phyloP scores from a whole-genome alignment of 768 basidiomycete species.

The Ephemerocybe angulata region DNA sequence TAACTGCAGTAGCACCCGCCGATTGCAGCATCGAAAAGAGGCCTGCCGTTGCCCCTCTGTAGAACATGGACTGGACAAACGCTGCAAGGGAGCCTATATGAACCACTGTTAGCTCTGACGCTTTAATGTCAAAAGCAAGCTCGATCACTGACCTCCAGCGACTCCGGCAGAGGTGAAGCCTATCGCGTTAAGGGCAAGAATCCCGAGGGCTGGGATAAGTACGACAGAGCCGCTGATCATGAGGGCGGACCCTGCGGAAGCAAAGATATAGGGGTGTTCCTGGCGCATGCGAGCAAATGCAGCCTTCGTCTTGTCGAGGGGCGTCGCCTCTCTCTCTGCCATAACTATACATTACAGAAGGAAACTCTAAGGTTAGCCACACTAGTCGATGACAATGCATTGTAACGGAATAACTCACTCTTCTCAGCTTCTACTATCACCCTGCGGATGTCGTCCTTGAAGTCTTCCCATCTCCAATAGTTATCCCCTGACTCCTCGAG shows the following conservation, averaged over 20 bases:
- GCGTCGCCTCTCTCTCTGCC: neutral
- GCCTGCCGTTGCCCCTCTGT: slow-evolving; percentile 4
- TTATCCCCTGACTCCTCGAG: neutral
- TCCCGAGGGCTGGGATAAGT: slow-evolving; percentile 22
- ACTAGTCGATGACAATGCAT: neutral
- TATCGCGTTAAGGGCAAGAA: slow-evolving; percentile 22
- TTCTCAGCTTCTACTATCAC: neutral
- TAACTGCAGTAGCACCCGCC: slow-evolving; percentile 1
- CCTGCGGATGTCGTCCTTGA: neutral
- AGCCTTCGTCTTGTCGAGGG: neutral
- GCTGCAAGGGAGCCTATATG: slow-evolving; percentile 4
- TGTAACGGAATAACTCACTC: neutral
- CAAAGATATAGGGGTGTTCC: slow-evolving; percentile 24
- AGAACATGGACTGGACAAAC: slow-evolving; percentile 3
- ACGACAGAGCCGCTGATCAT: slow-evolving; percentile 26
- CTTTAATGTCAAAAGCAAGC: neutral
- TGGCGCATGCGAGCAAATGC: neutral
- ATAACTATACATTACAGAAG: neutral
- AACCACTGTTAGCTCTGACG: neutral
- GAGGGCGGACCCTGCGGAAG: slow-evolving; percentile 22
- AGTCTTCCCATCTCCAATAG: neutral
- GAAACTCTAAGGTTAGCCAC: neutral
- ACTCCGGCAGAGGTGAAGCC: slow-evolving; percentile 13
- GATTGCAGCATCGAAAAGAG: slow-evolving; percentile 8
- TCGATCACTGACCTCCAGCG: slow-evolving; percentile 7